Conservation (phyloP, 371 early-diverging fungal species). For the Mucor lusitanicus region DNA sequence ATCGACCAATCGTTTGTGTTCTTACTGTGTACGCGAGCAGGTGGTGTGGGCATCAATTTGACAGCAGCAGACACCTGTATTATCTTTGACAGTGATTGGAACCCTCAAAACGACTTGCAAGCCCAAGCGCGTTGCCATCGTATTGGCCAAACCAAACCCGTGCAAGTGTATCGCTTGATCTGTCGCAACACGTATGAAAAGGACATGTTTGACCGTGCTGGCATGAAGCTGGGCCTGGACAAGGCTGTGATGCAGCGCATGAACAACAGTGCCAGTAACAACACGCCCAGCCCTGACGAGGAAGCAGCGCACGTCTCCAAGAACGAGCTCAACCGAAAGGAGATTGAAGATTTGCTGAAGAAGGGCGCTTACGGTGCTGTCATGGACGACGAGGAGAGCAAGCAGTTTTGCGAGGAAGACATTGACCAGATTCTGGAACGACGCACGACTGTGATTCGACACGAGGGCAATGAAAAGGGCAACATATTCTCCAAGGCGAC, state of each 20-base stretch:
- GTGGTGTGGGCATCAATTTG: conserved; percentile 96
- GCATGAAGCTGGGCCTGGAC: conserved; percentile 92
- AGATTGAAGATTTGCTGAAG: conserved; percentile 87
- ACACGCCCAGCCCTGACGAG: conserved; percentile 20
- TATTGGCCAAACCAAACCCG: conserved; percentile 94
- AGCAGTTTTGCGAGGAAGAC: conserved; percentile 94
- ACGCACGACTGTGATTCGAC: conserved; percentile 86
- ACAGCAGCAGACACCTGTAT: conserved; percentile 95
- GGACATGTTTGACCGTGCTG: conserved; percentile 96
- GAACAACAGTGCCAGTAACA: conserved; percentile 7
- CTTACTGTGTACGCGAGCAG: conserved; percentile 86
- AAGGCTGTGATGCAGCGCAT: conserved; percentile 73
- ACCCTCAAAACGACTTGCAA: conserved; percentile 96
- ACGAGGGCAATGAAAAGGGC: conserved; percentile 75
- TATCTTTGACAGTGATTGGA: conserved; percentile 97
- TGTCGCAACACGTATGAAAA: conserved; percentile 93
- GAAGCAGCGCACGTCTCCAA: conserved; percentile 31
- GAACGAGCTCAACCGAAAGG: conserved; percentile 70
- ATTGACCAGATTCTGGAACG: conserved; percentile 95
- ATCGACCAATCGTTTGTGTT: conserved; percentile 83
- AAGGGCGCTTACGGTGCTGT: conserved; percentile 93
- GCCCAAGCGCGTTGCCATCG: conserved; percentile 94
- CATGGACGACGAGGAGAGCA: conserved; percentile 81
- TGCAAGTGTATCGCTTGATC: conserved; percentile 87
- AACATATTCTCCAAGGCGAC: conserved; percentile 95